Evolutionary conservation across 768 basidiomycete species (phyloP).

Genomic region (Russula olivacea): DNA sequence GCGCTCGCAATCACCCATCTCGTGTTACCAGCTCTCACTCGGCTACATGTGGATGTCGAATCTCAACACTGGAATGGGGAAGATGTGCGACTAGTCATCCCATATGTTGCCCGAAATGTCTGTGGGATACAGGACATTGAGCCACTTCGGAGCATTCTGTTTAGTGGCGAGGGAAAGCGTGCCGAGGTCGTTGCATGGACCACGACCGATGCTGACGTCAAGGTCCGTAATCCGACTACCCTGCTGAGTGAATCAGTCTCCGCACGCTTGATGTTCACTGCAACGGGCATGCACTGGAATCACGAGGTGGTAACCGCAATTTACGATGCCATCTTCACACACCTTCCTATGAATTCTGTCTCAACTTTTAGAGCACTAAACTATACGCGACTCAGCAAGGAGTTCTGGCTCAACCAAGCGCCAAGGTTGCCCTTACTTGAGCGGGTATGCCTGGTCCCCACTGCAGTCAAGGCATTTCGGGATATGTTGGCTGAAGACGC

Average conservation of each 20-base stretch:
- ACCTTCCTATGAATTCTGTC: not conserved
- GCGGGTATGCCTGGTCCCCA: not conserved
- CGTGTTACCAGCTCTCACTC: conserved; percentile 5
- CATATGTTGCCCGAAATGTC: not conserved
- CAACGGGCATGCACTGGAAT: too few species aligned
- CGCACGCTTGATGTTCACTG: not conserved
- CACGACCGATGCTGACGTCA: not conserved
- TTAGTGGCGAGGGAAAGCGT: not conserved
- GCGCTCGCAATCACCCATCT: conserved; percentile 3
- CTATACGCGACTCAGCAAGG: not conserved
- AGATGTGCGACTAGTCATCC: not conserved
- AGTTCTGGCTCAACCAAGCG: not conserved
- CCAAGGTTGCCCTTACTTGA: not conserved
- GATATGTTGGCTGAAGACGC: not conserved
- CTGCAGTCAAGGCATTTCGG: not conserved
- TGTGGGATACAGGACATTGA: conserved; percentile 1
- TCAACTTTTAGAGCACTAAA: not conserved
- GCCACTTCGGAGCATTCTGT: conserved; percentile 1
- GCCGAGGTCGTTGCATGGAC: not conserved
- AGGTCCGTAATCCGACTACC: too few species aligned
- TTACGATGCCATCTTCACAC: not conserved
- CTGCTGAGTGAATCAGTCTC: not conserved
- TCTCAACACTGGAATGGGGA: not conserved
- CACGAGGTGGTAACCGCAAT: too few species aligned
- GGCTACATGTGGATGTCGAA: not conserved